Evolutionary conservation across 2,329 filamentous ascomycete genomes (phyloP).

Genomic region (Apiospora marii): DNA sequence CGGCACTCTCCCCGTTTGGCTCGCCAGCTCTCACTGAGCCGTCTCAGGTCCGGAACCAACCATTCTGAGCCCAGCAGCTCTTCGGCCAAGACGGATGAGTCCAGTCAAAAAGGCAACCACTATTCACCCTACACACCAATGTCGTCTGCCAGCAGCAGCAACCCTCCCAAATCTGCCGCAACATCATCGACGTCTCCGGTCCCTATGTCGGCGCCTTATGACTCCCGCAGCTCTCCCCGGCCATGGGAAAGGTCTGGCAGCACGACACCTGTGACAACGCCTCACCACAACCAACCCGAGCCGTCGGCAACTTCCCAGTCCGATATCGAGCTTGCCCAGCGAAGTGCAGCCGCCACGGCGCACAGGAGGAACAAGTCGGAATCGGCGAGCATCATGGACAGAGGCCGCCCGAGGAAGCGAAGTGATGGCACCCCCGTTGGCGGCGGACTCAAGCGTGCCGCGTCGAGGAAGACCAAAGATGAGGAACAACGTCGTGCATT

Average conservation of each 20-base stretch:
- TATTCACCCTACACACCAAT: conserved; percentile 50
- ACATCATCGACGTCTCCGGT: conserved; percentile 54
- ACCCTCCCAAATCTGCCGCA: conserved; percentile 53
- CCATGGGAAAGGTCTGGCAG: conserved; percentile 50
- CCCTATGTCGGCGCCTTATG: conserved; percentile 58
- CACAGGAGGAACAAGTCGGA: conserved; percentile 66
- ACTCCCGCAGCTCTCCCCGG: conserved; percentile 52
- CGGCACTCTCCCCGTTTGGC: conserved; percentile 42
- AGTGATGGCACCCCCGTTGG: conserved; percentile 50
- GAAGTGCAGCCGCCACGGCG: conserved; percentile 31
- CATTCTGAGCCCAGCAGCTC: conserved; percentile 56
- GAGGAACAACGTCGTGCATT: conserved; percentile 63
- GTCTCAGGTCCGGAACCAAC: conserved; percentile 48
- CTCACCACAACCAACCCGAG: conserved; percentile 41
- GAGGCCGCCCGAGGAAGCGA: conserved; percentile 66
- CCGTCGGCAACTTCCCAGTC: conserved; percentile 41
- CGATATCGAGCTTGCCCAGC: conserved; percentile 38
- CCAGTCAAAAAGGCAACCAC: conserved; percentile 34
- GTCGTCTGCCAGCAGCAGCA: conserved; percentile 50
- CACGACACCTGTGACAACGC: conserved; percentile 36
- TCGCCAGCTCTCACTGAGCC: conserved; percentile 52
- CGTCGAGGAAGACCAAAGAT: conserved; percentile 55
- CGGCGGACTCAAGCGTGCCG: conserved; percentile 46
- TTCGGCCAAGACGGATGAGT: background rate
- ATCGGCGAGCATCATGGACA: conserved; percentile 65